phyloP scores from a whole-genome alignment of 2,329 filamentous ascomycete species.

The Colletotrichum cuscutae region DNA sequence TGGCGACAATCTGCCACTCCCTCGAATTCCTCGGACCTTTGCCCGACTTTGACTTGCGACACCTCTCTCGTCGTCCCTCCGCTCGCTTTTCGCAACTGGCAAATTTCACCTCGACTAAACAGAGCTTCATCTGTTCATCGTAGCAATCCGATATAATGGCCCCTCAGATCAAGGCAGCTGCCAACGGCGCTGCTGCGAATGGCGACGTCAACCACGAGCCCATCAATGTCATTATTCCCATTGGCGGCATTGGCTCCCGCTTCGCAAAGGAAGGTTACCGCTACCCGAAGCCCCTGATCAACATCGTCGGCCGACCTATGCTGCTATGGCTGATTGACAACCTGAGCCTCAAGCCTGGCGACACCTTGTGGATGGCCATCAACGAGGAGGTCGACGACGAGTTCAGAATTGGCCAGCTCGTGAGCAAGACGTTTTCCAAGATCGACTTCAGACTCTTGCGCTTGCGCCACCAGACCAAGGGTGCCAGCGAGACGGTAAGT shows the following conservation, averaged over 20 bases:
- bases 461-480: slow-evolving; percentile 43
- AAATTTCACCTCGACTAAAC: background rate
- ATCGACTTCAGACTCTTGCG: slow-evolving; percentile 40
- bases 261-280: slow-evolving; percentile 44
- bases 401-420: slow-evolving; percentile 42
- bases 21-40: background rate
- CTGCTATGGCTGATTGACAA: slow-evolving; percentile 44
- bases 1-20: slow-evolving; percentile 13
- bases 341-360: slow-evolving; percentile 38
- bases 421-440: slow-evolving; percentile 40
- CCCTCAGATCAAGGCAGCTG: slow-evolving; percentile 13
- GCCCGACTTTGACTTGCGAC: slow-evolving; percentile 6
- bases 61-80: background rate
- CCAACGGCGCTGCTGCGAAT: slow-evolving; percentile 28
- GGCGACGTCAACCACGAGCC: slow-evolving; percentile 33
- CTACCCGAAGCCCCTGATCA: slow-evolving; percentile 45
- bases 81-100: background rate
- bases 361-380: slow-evolving; percentile 44
- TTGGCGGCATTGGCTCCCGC: slow-evolving; percentile 44
- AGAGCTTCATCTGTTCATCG: background rate
- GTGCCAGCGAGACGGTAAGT: slow-evolving; percentile 43
- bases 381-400: slow-evolving; percentile 44
- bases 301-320: slow-evolving; percentile 45
- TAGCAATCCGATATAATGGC: slow-evolving; percentile 19
- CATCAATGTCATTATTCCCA: slow-evolving; percentile 45